Evolutionary conservation across 768 basidiomycete species (phyloP).

Genomic region (Lactifluus hygrophoroides): DNA sequence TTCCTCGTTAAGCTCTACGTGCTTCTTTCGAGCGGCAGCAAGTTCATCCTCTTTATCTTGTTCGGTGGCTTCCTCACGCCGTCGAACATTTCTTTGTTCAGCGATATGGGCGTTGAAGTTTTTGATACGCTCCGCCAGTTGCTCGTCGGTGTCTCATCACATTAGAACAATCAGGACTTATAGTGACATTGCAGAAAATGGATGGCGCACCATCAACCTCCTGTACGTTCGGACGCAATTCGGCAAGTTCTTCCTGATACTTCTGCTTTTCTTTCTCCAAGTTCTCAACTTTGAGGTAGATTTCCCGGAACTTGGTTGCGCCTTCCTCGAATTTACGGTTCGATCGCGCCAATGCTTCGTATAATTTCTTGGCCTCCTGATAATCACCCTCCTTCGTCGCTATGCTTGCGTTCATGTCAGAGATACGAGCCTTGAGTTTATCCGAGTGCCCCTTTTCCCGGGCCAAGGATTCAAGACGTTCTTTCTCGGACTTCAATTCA

Average conservation of each 20-base stretch:
- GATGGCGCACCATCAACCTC: constrained; percentile 51
- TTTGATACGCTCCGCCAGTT: constrained; percentile 47
- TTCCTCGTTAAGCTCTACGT: constrained; percentile 47
- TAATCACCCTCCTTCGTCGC: constrained; percentile 64
- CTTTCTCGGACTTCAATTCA: constrained; percentile 91
- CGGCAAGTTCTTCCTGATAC: constrained; percentile 51
- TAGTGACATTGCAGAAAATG: background rate
- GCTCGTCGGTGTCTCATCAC: constrained; percentile 58
- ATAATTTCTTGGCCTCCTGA: constrained; percentile 58
- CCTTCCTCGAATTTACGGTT: constrained; percentile 77
- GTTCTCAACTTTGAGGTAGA: constrained; percentile 61
- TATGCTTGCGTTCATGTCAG: constrained; percentile 52
- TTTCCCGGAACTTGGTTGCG: constrained; percentile 78
- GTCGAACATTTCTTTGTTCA: constrained; percentile 41
- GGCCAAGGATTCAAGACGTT: constrained; percentile 66
- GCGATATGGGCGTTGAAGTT: constrained; percentile 54
- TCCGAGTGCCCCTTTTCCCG: constrained; percentile 82
- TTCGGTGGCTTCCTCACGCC: constrained; percentile 40
- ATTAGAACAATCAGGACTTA: background rate
- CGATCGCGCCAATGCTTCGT: constrained; percentile 55
- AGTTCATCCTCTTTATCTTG: constrained; percentile 60
- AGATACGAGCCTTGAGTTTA: constrained; percentile 61
- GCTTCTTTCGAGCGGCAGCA: constrained; percentile 37
- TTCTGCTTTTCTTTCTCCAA: constrained; percentile 54
- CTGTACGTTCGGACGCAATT: constrained; percentile 53